Evolutionary conservation across 768 basidiomycete species (phyloP).

Genomic region (Agrocybe pediades): DNA sequence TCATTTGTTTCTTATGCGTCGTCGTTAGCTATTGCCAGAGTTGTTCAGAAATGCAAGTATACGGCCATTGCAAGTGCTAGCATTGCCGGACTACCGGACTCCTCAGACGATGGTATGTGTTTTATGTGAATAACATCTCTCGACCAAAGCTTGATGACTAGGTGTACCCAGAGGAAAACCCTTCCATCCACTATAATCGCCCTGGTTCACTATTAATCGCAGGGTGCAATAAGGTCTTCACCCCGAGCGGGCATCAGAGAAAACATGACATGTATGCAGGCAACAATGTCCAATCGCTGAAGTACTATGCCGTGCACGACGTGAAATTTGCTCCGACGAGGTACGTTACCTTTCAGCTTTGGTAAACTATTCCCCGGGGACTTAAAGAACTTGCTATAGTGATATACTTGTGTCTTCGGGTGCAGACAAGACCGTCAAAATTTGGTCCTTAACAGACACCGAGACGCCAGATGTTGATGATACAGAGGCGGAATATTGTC

Average conservation of each 20-base stretch:
- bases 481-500: neutral
- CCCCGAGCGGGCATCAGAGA: constrained; percentile 15
- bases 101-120: constrained; percentile 24
- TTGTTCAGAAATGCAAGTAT: constrained; percentile 45
- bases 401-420: constrained; percentile 49
- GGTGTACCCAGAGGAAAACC: constrained; percentile 22
- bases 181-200: constrained; percentile 46
- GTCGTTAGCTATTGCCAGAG: constrained; percentile 45
- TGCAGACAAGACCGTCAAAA: constrained; percentile 40
- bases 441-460: constrained; percentile 40
- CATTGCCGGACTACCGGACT: constrained; percentile 45
- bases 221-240: constrained; percentile 25
- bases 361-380: neutral
- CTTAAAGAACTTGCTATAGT: constrained; percentile 25
- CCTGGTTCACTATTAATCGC: constrained; percentile 49
- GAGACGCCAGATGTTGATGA: neutral
- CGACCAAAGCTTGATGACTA: neutral
- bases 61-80: constrained; percentile 49
- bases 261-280: constrained; percentile 9
- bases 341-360: constrained; percentile 29
- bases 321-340: constrained; percentile 53
- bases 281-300: constrained; percentile 23
- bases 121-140: neutral
- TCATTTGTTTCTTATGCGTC: neutral
- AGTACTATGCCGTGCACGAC: constrained; percentile 58